Conservation (phyloP, 371 early-diverging fungal species). For the Mortierella sp. region DNA sequence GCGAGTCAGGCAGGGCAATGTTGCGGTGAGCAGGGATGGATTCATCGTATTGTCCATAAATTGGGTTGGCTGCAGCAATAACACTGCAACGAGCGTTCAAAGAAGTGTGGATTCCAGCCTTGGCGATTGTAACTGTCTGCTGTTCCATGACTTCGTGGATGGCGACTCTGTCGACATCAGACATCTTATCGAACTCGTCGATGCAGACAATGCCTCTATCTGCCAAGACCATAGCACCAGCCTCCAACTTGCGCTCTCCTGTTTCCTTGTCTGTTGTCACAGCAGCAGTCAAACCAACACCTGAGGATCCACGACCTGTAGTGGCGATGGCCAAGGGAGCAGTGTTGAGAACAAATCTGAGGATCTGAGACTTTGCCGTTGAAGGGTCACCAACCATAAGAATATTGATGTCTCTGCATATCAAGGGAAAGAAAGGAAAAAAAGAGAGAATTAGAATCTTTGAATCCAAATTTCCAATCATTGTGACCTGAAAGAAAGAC, state of each 20-base stretch:
- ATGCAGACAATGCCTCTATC: constrained; percentile 99
- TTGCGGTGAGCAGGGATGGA: constrained; percentile 91
- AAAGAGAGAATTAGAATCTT: neutral
- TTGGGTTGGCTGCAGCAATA: constrained; percentile 99
- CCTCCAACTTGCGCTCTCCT: constrained; percentile 93
- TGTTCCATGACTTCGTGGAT: constrained; percentile 99
- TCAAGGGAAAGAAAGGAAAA: neutral
- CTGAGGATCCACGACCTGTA: constrained; percentile 97
- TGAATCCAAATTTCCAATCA: neutral
- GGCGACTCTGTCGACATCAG: constrained; percentile 97
- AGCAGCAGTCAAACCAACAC: constrained; percentile 98
- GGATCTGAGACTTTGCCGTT: constrained; percentile 97
- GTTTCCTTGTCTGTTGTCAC: constrained; percentile 77
- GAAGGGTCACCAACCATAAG: constrained; percentile 98
- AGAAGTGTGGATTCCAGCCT: constrained; percentile 99
- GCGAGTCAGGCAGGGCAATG: constrained; percentile 97
- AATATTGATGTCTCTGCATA: constrained; percentile 90
- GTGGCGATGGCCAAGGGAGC: constrained; percentile 95
- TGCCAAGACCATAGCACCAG: constrained; percentile 99
- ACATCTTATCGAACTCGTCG: constrained; percentile 99
- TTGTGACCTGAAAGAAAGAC: neutral
- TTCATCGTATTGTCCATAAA: constrained; percentile 92
- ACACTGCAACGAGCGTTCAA: constrained; percentile 99
- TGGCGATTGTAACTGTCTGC: constrained; percentile 98
- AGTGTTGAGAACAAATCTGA: constrained; percentile 91